Percentiles rank a stretch among this genome's conserved stretches.
These are phyloP conservation scores for Rhizomucor miehei DNA, from an alignment of 371 early-diverging fungal species.

Conservation along the genomic window DNA sequence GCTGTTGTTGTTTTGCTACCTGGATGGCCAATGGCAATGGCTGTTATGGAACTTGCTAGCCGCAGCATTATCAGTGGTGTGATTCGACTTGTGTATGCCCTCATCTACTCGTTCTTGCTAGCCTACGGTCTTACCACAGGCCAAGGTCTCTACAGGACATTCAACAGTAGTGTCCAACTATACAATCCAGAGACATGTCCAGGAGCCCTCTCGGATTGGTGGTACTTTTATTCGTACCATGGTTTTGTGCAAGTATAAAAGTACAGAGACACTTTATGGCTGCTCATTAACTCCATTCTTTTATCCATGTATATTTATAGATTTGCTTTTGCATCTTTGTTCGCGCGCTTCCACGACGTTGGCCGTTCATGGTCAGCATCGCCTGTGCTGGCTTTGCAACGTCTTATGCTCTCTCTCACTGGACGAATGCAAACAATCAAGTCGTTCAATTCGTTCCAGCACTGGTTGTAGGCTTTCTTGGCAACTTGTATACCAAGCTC, in stretches of 20 bases:
- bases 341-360: conserved; percentile 12
- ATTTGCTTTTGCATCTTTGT: conserved; percentile 10
- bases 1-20: conserved; percentile 57
- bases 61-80: conserved; percentile 75
- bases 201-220: conserved; percentile 6
- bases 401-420: conserved; percentile 1
- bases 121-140: conserved; percentile 71
- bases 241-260: conserved; percentile 12
- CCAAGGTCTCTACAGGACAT: conserved; percentile 23
- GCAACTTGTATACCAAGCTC: conserved; percentile 33
- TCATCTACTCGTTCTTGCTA: conserved; percentile 64
- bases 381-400: conserved; percentile 17
- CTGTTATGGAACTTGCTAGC: conserved; percentile 73
- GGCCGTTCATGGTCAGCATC: conserved; percentile 11
- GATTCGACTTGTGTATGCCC: conserved; percentile 63
- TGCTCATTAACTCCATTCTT: background rate
- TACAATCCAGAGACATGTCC: conserved; percentile 12
- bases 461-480: conserved; percentile 12
- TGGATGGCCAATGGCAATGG: conserved; percentile 16
- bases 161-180: conserved; percentile 12
- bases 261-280: background rate
- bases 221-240: conserved; percentile 13
- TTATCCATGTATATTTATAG: conserved; percentile 1
- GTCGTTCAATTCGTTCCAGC: no score
- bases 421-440: no score